These are phyloP conservation scores for Trichoderma sp. DNA, from an alignment of 2,329 filamentous ascomycete genomes.

Conservation along the genomic window DNA sequence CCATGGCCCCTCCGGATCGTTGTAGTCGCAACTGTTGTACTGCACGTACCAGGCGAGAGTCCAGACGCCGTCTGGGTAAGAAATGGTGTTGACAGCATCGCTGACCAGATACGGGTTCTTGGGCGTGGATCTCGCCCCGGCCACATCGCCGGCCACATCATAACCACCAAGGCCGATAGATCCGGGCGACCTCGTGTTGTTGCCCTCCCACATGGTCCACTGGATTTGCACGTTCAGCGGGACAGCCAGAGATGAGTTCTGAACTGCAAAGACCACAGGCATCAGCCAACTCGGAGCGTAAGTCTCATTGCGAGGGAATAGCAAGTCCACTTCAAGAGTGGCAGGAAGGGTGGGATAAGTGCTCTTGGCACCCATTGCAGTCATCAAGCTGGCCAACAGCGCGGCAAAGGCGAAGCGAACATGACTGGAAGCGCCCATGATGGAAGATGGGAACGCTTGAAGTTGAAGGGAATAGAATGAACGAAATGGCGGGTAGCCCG, in stretches of 20 bases:
- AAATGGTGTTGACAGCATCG: not conserved
- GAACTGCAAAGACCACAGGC: conserved; percentile 10
- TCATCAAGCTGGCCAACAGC: not conserved
- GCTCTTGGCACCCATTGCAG: not conserved
- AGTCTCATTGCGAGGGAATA: conserved; percentile 17
- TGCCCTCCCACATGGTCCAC: not conserved
- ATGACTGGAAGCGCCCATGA: not conserved
- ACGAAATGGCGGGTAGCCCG: not conserved
- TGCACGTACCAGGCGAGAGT: not conserved
- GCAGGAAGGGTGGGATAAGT: not conserved
- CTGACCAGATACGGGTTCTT: not conserved
- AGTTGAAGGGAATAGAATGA: not conserved
- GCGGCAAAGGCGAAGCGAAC: not conserved
- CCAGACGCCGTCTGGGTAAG: not conserved
- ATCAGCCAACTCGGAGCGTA: conserved; percentile 5
- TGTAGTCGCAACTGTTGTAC: not conserved
- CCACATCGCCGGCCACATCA: not conserved
- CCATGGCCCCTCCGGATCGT: too few relatives aligned
- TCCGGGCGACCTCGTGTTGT: not conserved
- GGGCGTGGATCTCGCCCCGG: not conserved
- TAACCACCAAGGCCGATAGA: not conserved
- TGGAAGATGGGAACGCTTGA: not conserved
- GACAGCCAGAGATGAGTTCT: not conserved
- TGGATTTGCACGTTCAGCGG: not conserved
- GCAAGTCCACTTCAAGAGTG: conserved; percentile 8